A percentile compares a stretch with the other conserved stretches of the same genome.
phyloP scores from a whole-genome alignment of 345 rosid species.

The Populus alba region DNA sequence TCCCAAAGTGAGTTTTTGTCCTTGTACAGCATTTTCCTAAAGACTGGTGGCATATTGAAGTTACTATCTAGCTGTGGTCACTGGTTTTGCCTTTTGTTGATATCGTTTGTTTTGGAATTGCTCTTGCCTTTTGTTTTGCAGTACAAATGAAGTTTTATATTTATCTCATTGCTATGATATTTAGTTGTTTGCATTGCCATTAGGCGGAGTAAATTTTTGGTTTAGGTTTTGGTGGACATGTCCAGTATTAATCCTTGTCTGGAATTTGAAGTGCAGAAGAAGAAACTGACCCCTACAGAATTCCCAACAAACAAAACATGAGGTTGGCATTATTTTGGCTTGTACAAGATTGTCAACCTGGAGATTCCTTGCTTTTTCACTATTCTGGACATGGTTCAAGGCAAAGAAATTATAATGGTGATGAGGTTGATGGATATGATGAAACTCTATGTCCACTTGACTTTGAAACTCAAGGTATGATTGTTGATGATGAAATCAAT shows the following conservation, averaged over 20 bases:
- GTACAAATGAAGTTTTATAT: no score
- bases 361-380: slow-evolving; percentile 85
- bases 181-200: no score
- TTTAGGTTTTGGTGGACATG: no score
- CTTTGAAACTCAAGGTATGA: slow-evolving; percentile 95
- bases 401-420: slow-evolving; percentile 70
- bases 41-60: neutral
- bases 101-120: no score
- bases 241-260: no score
- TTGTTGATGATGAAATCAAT: slow-evolving; percentile 86
- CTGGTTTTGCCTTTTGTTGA: no score
- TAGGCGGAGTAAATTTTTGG: no score
- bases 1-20: neutral
- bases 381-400: slow-evolving; percentile 86
- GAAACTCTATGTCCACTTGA: slow-evolving; percentile 87
- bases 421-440: slow-evolving; percentile 83
- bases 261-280: slow-evolving; percentile 54
- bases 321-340: slow-evolving; percentile 91
- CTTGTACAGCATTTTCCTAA: neutral
- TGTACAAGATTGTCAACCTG: slow-evolving; percentile 82
- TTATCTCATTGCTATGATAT: no score
- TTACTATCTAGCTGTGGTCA: neutral
- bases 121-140: no score
- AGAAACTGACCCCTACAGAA: slow-evolving; percentile 70
- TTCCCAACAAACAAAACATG: slow-evolving; percentile 69